Conservation (phyloP, 768 basidiomycete species). For the Suillus placidus region DNA sequence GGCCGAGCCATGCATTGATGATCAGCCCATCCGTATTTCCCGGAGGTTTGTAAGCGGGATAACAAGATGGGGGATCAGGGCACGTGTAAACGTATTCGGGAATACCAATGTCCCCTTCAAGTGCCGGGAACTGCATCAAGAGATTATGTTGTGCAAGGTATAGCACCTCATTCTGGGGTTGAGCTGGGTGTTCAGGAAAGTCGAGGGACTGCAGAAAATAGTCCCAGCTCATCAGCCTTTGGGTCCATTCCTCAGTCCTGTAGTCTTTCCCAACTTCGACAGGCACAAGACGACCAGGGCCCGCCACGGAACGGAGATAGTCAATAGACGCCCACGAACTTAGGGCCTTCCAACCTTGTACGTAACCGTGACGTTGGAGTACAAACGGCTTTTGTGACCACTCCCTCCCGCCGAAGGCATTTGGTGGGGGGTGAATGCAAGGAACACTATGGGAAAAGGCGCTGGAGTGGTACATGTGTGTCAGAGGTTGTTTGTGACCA, state of each 20-base stretch:
- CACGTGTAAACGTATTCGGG: slow-evolving; percentile 88
- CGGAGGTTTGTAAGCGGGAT: slow-evolving; percentile 63
- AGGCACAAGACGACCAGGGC: slow-evolving; percentile 84
- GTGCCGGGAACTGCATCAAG: slow-evolving; percentile 77
- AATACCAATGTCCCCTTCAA: slow-evolving; percentile 74
- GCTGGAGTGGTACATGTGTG: slow-evolving; percentile 5
- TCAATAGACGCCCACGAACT: slow-evolving; percentile 66
- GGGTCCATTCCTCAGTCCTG: slow-evolving; percentile 78
- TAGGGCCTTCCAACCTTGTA: slow-evolving; percentile 79
- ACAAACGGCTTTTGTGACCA: slow-evolving; percentile 68
- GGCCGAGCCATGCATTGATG: slow-evolving; percentile 84
- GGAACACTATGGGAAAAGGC: slow-evolving; percentile 36
- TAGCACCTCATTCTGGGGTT: slow-evolving; percentile 36
- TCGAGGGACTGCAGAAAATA: slow-evolving; percentile 60
- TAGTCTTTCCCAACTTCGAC: slow-evolving; percentile 91
- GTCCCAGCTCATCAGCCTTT: slow-evolving; percentile 77
- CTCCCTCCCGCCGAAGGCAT: slow-evolving; percentile 58
- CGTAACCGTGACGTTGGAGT: slow-evolving; percentile 51
- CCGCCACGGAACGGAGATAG: slow-evolving; percentile 74
- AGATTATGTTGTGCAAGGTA: slow-evolving; percentile 95
- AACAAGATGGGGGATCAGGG: slow-evolving; percentile 45
- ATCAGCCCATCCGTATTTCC: slow-evolving; percentile 64
- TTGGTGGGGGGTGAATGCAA: slow-evolving; percentile 52
- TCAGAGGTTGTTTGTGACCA: slow-evolving; percentile 12
- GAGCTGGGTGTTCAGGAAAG: slow-evolving; percentile 23